Percentiles rank a stretch among this genome's conserved stretches.
Evolutionary conservation across 345 rosid genomes (phyloP).

Genomic region (Aegle marmelos): DNA sequence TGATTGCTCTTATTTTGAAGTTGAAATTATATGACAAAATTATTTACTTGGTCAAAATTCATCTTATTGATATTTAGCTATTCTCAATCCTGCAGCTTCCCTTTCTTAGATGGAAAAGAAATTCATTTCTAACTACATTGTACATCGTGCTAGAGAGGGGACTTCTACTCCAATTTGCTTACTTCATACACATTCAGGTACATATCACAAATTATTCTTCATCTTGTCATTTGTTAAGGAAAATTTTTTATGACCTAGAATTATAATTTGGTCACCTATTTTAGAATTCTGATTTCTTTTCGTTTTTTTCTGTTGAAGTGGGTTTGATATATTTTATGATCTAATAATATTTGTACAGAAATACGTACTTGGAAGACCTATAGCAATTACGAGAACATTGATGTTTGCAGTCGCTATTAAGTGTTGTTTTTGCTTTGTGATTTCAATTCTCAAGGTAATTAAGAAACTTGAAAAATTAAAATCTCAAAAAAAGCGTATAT

Average conservation of each 20-base stretch:
- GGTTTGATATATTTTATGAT: too few species aligned
- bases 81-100: slow-evolving; percentile 26
- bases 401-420: slow-evolving; percentile 30
- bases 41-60: neutral
- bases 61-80: too few species aligned
- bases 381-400: slow-evolving; percentile 20
- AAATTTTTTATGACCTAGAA: too few species aligned
- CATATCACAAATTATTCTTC: neutral
- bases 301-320: neutral
- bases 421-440: slow-evolving; percentile 34
- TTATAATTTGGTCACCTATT: too few species aligned
- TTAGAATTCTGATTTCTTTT: too few species aligned
- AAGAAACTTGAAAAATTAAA: neutral
- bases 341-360: slow-evolving; percentile 16
- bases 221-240: too few species aligned
- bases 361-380: slow-evolving; percentile 33
- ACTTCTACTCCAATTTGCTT: neutral
- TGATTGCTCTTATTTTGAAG: too few species aligned
- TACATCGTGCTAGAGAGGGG: slow-evolving; percentile 20
- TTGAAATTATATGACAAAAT: neutral
- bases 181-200: neutral
- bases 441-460: slow-evolving; percentile 34
- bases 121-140: neutral
- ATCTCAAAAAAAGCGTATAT: too few species aligned
- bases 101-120: slow-evolving; percentile 35